phyloP scores from a whole-genome alignment of 2,329 filamentous ascomycete species.

The Arthrobotrys pseudoclavata region DNA sequence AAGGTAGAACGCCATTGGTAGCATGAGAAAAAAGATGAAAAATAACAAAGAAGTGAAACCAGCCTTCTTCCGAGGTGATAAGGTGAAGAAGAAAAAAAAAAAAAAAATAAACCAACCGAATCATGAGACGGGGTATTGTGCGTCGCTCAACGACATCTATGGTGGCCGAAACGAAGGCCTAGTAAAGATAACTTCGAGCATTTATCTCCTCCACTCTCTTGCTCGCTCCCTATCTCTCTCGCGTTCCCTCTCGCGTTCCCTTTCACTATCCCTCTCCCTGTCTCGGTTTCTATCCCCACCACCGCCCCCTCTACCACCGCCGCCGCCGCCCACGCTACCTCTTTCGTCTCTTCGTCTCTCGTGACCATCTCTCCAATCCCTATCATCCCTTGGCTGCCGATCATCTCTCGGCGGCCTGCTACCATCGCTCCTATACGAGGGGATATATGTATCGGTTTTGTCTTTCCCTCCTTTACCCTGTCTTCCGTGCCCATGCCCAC shows the following conservation, averaged over 20 bases:
- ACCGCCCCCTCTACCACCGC: conserved; percentile 59
- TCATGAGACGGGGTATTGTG: not conserved
- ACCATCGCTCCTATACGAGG: conserved; percentile 68
- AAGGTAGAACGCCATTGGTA: conserved; percentile 20
- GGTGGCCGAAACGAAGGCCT: not conserved
- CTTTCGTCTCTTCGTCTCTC: conserved; percentile 67
- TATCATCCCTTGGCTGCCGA: conserved; percentile 67
- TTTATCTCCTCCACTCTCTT: conserved; percentile 55
- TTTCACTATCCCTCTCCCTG: conserved; percentile 65
- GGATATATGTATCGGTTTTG: conserved; percentile 70
- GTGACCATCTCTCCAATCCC: conserved; percentile 65
- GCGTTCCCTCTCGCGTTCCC: conserved; percentile 56
- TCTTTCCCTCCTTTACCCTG: conserved; percentile 65
- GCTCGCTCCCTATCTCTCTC: conserved; percentile 59
- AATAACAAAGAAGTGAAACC: conserved; percentile 4
- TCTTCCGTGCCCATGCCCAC: conserved; percentile 71
- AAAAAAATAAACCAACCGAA: not conserved
- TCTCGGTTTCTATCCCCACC: conserved; percentile 66
- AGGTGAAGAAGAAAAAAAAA: not conserved
- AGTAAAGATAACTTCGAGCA: not conserved
- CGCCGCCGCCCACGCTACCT: conserved; percentile 63
- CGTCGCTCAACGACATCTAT: not conserved
- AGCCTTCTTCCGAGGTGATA: not conserved
- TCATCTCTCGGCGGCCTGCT: conserved; percentile 66
- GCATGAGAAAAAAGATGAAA: not conserved